Evolutionary conservation across 2,329 filamentous ascomycete genomes (phyloP).

Genomic region (Cladosporium sp.): DNA sequence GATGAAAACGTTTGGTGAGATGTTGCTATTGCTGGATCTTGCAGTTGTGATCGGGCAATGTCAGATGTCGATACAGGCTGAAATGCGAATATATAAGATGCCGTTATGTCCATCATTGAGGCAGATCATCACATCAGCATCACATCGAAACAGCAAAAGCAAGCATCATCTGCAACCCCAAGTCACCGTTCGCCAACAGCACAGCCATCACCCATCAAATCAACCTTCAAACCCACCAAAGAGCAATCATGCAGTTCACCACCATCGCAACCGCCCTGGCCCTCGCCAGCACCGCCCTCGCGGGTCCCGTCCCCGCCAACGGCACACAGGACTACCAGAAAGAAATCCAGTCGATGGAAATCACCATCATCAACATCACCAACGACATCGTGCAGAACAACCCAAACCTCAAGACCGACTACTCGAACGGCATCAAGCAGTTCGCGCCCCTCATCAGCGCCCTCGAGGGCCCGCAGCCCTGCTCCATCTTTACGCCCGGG

Average conservation of each 20-base stretch:
- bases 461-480: slow-evolving; percentile 5
- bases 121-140: neutral
- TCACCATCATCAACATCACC: slow-evolving; percentile 7
- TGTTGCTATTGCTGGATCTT: no score
- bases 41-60: no score
- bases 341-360: slow-evolving; percentile 3
- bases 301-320: slow-evolving; percentile 1
- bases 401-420: neutral
- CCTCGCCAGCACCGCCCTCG: neutral
- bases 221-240: neutral
- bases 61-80: no score
- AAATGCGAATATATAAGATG: no score
- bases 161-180: neutral
- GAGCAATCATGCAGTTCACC: neutral
- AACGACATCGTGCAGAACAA: slow-evolving; percentile 1
- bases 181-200: neutral
- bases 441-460: neutral
- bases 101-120: no score
- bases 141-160: neutral
- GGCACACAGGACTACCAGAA: neutral
- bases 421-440: slow-evolving; percentile 1
- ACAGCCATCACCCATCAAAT: neutral
- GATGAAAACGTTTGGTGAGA: no score
- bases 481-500: slow-evolving; percentile 7
- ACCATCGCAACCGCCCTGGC: neutral